Evolutionary conservation across 768 basidiomycete genomes (phyloP).

Genomic region (Tubosaeta brunneosetosa): DNA sequence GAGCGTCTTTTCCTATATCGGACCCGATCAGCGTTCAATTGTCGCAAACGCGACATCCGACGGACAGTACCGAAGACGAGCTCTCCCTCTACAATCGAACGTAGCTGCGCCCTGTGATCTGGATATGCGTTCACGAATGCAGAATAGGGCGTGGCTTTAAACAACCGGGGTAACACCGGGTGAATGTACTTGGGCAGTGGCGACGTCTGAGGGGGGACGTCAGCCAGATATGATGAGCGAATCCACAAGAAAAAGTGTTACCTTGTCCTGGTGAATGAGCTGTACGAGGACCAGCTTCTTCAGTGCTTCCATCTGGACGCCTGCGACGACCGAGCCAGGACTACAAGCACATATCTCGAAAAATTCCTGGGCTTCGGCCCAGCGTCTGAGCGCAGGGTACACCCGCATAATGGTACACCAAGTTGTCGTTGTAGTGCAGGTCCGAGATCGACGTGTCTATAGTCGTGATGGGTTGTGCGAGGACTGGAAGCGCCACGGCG

Average conservation of each 20-base stretch:
- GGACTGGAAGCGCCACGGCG: conserved; percentile 53
- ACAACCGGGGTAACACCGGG: conserved; percentile 47
- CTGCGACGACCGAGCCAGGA: conserved; percentile 52
- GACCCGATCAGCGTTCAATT: conserved; percentile 4
- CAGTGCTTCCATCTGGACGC: conserved; percentile 79
- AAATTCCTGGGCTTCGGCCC: conserved; percentile 45
- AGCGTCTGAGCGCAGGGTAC: conserved; percentile 56
- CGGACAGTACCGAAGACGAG: conserved; percentile 49
- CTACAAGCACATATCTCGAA: conserved; percentile 76
- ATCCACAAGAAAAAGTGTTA: conserved; percentile 20
- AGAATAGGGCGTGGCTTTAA: conserved; percentile 66
- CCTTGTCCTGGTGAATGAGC: conserved; percentile 72
- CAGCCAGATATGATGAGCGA: background rate
- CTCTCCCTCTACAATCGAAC: conserved; percentile 52
- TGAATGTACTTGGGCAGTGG: conserved; percentile 74
- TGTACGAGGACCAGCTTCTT: conserved; percentile 82
- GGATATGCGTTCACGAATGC: conserved; percentile 66
- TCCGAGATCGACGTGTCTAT: conserved; percentile 60
- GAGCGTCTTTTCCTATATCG: conserved; percentile 59
- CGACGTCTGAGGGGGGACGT: conserved; percentile 20
- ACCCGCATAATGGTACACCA: conserved; percentile 83
- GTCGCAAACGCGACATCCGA: background rate
- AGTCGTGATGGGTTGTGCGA: conserved; percentile 58
- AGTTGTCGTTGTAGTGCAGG: conserved; percentile 70
- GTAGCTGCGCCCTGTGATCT: conserved; percentile 42